Evolutionary conservation across 1,139 yeast species (phyloP), one percentile per base, ranked within the genome.

Genomic region (Schwanniomyces etchellsii): DNA sequence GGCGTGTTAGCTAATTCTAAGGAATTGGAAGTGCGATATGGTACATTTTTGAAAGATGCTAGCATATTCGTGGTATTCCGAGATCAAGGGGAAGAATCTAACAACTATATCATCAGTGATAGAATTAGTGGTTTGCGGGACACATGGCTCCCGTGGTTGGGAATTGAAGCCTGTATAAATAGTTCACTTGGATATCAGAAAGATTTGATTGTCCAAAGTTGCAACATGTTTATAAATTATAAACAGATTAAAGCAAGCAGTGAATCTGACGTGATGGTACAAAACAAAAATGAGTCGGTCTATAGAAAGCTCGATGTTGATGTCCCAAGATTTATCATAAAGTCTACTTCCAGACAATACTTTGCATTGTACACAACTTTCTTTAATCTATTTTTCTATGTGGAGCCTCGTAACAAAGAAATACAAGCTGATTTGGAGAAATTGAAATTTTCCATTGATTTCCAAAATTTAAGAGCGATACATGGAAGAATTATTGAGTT

Each of bases 71-170:
- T 67, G 2, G 48, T 68, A 20, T 52, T 60, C 16, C 60, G 61
- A 35, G 44, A 47, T 4, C 55, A 47, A 23, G 18, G 28, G 5
- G 20, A 26, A 16, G 36, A 49, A 27, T 35, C 44, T 5, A 43
- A 52, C 16, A 33, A 37, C 7, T 34, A 49, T 26, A 43, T 59
- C 9, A 45, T 60, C 24, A 59, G 55, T 22, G 44, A 48, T 21
- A 31, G 40, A 5, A 48, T 60, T 5, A 66, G 67, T 44, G 73
- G 73, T 1, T 52, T 70, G 0, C 47, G 44, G 14, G 42, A 53
- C 3, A 52, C 45, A 29, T 68, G 74, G 74, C 74, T 70, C 9
- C 71, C 74, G 1, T 68, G 71, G 68, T 41, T 68, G 20, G 74
- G 72, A 1, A 45, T 58, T 24, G 74, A 67, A 39, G 55, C 66